Evolutionary conservation across 768 basidiomycete species (phyloP).

Genomic region (Agrocybe praecox): DNA sequence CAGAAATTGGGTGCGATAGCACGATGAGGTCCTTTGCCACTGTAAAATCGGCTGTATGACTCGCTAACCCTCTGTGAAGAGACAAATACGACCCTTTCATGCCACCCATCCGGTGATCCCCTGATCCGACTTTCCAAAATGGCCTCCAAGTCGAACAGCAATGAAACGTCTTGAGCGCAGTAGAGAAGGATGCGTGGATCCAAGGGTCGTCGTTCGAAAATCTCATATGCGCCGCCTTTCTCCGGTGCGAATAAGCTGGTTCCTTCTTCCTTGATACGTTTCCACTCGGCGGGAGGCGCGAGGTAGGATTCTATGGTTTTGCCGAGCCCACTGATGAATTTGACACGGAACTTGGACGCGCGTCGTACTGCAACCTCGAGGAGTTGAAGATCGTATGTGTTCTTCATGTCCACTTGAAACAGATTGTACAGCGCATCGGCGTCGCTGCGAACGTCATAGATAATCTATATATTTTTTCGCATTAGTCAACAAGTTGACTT

Average conservation of each 20-base stretch:
- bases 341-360: constrained; percentile 17
- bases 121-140: constrained; percentile 15
- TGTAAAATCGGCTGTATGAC: constrained; percentile 6
- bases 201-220: constrained; percentile 30
- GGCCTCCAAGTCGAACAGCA: constrained; percentile 25
- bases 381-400: constrained; percentile 34
- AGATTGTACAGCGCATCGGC: constrained; percentile 32
- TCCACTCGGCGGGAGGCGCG: constrained; percentile 24
- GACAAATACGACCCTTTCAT: neutral
- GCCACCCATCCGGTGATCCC: constrained; percentile 6
- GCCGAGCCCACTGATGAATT: constrained; percentile 8
- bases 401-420: constrained; percentile 27
- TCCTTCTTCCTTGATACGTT: constrained; percentile 30
- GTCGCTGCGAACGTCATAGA: constrained; percentile 39
- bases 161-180: constrained; percentile 30
- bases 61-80: constrained; percentile 19
- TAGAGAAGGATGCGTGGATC: constrained; percentile 23
- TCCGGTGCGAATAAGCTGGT: constrained; percentile 30
- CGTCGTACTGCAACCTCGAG: constrained; percentile 33
- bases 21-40: constrained; percentile 13
- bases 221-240: constrained; percentile 25
- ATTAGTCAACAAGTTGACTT: neutral
- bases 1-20: constrained; percentile 15
- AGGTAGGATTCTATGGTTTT: constrained; percentile 21
- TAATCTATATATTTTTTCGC: constrained; percentile 20